Evolutionary conservation across 371 early-diverging fungal species (phyloP).

Genomic region (Mucor racemosus): DNA sequence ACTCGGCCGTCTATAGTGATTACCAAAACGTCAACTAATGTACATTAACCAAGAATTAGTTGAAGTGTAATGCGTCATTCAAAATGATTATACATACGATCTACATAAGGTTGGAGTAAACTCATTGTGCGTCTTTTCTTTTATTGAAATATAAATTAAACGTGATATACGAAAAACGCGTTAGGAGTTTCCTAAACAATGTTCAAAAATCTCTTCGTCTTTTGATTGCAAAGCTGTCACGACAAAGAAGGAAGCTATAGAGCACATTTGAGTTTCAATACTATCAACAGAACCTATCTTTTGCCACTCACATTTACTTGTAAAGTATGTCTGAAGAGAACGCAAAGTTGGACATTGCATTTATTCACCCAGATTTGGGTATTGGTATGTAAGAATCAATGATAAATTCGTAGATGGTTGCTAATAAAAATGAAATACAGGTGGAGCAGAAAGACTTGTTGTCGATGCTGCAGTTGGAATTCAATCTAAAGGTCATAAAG

Average conservation of each 20-base stretch:
- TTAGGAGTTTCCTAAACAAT: not conserved
- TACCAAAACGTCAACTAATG: constrained; percentile 51
- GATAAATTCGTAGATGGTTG: not conserved
- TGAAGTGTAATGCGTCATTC: not conserved
- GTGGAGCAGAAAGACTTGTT: constrained; percentile 96
- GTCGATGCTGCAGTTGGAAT: constrained; percentile 92
- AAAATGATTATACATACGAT: constrained; percentile 24
- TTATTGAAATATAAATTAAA: not conserved
- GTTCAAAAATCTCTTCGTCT: not conserved
- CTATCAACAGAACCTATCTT: not conserved
- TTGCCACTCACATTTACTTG: not conserved
- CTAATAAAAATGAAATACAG: constrained; percentile 35
- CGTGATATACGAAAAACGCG: not conserved
- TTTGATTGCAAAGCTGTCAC: not conserved
- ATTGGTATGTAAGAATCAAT: constrained; percentile 58
- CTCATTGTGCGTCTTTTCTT: constrained; percentile 23
- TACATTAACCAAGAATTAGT: not conserved
- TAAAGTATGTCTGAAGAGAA: constrained; percentile 20
- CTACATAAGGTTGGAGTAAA: constrained; percentile 42
- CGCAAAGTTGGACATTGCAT: constrained; percentile 58
- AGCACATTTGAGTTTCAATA: constrained; percentile 1
- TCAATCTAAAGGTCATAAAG: constrained; percentile 79
- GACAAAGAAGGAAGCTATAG: not conserved
- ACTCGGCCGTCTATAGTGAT: constrained; percentile 69
- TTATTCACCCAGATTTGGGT: constrained; percentile 93